Conservation (phyloP, 768 basidiomycete species). For the Boletus subparvulus region DNA sequence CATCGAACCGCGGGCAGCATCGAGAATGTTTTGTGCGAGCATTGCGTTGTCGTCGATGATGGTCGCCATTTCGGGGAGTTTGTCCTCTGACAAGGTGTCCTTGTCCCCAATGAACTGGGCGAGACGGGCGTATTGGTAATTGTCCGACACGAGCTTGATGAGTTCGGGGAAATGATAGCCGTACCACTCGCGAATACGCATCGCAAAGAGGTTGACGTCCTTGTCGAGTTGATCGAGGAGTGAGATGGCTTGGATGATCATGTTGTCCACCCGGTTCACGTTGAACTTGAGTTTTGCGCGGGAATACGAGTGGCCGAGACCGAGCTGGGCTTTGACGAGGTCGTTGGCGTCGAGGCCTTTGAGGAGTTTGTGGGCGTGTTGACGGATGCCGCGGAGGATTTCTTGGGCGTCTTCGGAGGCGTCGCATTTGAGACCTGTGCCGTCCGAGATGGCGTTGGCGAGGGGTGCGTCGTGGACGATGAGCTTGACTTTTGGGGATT, state of each 20-base stretch:
- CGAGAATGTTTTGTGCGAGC: slow-evolving; percentile 89
- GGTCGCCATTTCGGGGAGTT: slow-evolving; percentile 72
- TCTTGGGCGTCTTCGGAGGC: slow-evolving; percentile 79
- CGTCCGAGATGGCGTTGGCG: slow-evolving; percentile 74
- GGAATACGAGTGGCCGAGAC: slow-evolving; percentile 96
- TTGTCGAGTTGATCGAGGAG: slow-evolving; percentile 99
- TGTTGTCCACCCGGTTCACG: slow-evolving; percentile 94
- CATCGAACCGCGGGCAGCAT: slow-evolving; percentile 93
- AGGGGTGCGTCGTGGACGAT: slow-evolving; percentile 77
- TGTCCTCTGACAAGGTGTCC: slow-evolving; percentile 73
- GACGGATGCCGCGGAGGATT: slow-evolving; percentile 88
- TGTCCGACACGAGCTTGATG: slow-evolving; percentile 89
- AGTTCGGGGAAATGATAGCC: slow-evolving; percentile 99
- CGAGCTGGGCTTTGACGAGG: slow-evolving; percentile 90
- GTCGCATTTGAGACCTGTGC: slow-evolving; percentile 72
- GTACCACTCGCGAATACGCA: slow-evolving; percentile 99
- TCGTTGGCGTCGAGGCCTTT: slow-evolving; percentile 87
- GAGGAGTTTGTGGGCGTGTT: slow-evolving; percentile 87
- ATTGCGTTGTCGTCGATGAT: slow-evolving; percentile 83
- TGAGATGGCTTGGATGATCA: slow-evolving; percentile 99
- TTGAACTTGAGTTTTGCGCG: slow-evolving; percentile 98
- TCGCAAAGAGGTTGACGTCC: slow-evolving; percentile 97
- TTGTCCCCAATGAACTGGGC: slow-evolving; percentile 90
- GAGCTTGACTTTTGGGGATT: slow-evolving; percentile 67
- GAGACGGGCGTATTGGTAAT: slow-evolving; percentile 86